These are phyloP conservation scores for Niebla homalea DNA, from an alignment of 495 filamentous ascomycete species.

Conservation along the genomic window DNA sequence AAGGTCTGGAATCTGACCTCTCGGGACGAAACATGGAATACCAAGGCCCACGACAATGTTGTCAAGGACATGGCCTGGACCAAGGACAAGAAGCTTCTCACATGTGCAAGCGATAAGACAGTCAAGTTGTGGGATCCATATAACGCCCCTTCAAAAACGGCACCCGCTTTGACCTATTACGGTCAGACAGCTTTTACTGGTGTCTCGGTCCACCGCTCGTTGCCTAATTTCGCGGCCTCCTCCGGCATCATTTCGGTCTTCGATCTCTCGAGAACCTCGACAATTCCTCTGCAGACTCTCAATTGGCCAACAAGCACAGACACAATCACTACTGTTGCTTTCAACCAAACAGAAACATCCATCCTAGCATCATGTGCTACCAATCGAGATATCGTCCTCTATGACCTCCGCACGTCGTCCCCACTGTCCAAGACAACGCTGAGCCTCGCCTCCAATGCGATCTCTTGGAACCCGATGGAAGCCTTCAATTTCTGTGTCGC, in stretches of 20 bases:
- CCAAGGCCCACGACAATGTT: conserved; percentile 71
- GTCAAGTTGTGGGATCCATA: conserved; percentile 91
- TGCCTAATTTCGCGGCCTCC: conserved; percentile 63
- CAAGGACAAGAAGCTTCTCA: conserved; percentile 68
- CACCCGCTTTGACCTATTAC: conserved; percentile 68
- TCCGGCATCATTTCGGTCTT: conserved; percentile 76
- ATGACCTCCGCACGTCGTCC: conserved; percentile 77
- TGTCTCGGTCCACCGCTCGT: conserved; percentile 63
- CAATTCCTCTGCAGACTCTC: conserved; percentile 61
- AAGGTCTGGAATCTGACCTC: conserved; percentile 88
- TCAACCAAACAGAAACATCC: conserved; percentile 90
- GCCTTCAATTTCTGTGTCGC: conserved; percentile 82
- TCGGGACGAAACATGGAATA: conserved; percentile 66
- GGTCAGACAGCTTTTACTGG: conserved; percentile 73
- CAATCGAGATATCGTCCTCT: conserved; percentile 75
- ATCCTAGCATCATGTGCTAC: conserved; percentile 71
- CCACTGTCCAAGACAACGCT: conserved; percentile 69
- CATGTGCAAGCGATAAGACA: conserved; percentile 73
- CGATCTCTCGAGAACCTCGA: conserved; percentile 62
- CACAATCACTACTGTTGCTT: conserved; percentile 79
- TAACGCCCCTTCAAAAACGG: conserved; percentile 44
- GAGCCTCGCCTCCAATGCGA: conserved; percentile 67
- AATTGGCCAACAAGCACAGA: conserved; percentile 78
- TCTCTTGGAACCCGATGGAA: conserved; percentile 94
- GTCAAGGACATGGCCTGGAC: conserved; percentile 90